phyloP scores from a whole-genome alignment of 2,329 filamentous ascomycete species.

The Calonectria pseudoreteaudii region DNA sequence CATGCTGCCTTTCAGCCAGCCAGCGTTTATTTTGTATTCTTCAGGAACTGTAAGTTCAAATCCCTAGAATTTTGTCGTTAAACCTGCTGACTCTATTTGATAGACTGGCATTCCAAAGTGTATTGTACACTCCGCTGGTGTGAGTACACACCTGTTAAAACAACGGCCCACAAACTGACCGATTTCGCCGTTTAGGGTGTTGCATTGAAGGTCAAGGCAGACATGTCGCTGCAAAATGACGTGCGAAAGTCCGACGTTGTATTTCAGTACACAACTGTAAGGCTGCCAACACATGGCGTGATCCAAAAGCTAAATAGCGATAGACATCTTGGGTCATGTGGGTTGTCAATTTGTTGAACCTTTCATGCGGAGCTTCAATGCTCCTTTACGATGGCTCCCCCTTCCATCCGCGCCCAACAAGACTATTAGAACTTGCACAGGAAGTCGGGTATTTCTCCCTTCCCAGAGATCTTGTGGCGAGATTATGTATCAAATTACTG shows the following conservation, averaged over 20 bases:
- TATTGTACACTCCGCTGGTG: slow-evolving; percentile 22
- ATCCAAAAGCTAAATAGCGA: background rate
- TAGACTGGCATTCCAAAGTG: slow-evolving; percentile 24
- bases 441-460: slow-evolving; percentile 5
- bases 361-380: slow-evolving; percentile 8
- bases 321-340: slow-evolving; percentile 29
- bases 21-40: slow-evolving; percentile 23
- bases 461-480: too few relatives aligned
- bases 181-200: slow-evolving; percentile 6
- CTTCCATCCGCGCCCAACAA: slow-evolving; percentile 18
- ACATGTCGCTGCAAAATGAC: slow-evolving; percentile 24
- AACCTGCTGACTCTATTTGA: background rate
- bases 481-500: background rate
- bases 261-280: slow-evolving; percentile 25
- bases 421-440: slow-evolving; percentile 7
- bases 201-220: slow-evolving; percentile 23
- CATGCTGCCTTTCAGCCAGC: slow-evolving; percentile 23
- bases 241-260: slow-evolving; percentile 10
- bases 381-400: slow-evolving; percentile 25
- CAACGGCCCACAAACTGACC: background rate
- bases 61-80: background rate
- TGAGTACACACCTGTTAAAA: background rate
- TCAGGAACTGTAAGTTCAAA: slow-evolving; percentile 11
- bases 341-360: slow-evolving; percentile 22
- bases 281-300: too few relatives aligned